Conservation (phyloP, 192 early-diverging fungal species). For the Backusella tarrabulga region DNA sequence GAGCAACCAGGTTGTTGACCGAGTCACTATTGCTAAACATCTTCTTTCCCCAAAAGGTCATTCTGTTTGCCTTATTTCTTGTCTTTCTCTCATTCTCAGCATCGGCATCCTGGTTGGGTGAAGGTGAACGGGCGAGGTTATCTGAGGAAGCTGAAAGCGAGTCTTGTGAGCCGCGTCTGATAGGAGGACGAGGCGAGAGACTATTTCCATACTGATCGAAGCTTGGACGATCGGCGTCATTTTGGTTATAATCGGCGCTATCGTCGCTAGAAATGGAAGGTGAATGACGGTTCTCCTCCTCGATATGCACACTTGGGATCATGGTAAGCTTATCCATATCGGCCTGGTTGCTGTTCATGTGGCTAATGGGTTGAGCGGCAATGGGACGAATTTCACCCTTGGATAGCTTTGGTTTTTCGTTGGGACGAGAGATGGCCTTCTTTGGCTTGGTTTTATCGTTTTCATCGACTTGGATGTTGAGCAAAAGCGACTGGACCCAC, state of each 20-base stretch:
- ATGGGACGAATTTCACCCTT: conserved; percentile 29
- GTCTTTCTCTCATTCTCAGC: conserved; percentile 20
- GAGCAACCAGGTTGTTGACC: neutral
- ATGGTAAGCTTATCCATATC: conserved; percentile 17
- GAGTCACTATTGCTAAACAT: conserved; percentile 25
- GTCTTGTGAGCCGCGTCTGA: conserved; percentile 5
- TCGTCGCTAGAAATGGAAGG: conserved; percentile 16
- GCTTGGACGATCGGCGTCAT: neutral
- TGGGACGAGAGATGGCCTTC: neutral
- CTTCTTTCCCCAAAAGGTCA: conserved; percentile 37
- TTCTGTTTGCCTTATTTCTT: conserved; percentile 27
- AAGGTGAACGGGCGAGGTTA: neutral
- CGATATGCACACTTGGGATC: neutral
- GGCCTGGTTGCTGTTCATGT: conserved; percentile 6
- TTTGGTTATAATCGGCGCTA: neutral
- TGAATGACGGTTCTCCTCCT: neutral
- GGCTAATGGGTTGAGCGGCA: conserved; percentile 25
- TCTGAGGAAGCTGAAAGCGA: neutral
- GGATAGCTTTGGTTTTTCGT: conserved; percentile 25
- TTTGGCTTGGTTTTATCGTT: conserved; percentile 19
- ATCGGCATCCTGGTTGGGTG: neutral
- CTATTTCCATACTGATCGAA: neutral
- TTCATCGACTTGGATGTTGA: conserved; percentile 35
- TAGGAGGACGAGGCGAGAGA: neutral
- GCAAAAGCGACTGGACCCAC: conserved; percentile 77